phyloP scores from a whole-genome alignment of 305 asterid species.

The Fraxinus greggii region DNA sequence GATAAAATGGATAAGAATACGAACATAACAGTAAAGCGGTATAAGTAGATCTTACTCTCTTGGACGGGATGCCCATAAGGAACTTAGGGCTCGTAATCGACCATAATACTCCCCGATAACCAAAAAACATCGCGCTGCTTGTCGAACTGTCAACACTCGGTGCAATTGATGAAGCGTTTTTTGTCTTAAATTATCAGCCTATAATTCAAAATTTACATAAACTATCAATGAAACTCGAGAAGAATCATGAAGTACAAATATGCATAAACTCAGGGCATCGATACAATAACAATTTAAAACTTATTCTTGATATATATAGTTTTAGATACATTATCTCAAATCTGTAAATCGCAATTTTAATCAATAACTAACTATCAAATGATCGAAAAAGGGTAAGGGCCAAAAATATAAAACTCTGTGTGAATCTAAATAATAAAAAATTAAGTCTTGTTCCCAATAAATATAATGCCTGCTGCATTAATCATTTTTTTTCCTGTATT shows the following conservation, averaged over 20 bases:
- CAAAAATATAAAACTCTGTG: not conserved
- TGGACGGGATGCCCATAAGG: constrained; percentile 92
- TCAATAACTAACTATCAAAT: not conserved
- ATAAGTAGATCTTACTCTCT: constrained; percentile 60
- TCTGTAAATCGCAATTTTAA: not conserved
- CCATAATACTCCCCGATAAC: constrained; percentile 87
- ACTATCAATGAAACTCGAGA: not conserved
- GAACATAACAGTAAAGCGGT: not conserved
- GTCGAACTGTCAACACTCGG: constrained; percentile 77
- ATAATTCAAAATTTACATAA: not conserved
- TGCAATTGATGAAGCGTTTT: constrained; percentile 82
- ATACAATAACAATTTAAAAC: not conserved
- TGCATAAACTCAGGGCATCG: not conserved
- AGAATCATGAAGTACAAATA: too few species aligned
- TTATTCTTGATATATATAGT: not conserved
- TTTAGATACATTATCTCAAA: not conserved
- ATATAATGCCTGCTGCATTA: too few species aligned
- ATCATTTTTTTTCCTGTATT: not conserved
- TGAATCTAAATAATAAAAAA: too few species aligned
- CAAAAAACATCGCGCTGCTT: constrained; percentile 80
- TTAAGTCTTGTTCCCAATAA: not conserved
- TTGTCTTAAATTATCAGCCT: constrained; percentile 93
- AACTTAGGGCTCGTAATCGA: constrained; percentile 82
- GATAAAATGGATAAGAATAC: not conserved
- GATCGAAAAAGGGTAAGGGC: not conserved